phyloP scores from a whole-genome alignment of 75 land plant species.

The Cupressus sempervirens region DNA sequence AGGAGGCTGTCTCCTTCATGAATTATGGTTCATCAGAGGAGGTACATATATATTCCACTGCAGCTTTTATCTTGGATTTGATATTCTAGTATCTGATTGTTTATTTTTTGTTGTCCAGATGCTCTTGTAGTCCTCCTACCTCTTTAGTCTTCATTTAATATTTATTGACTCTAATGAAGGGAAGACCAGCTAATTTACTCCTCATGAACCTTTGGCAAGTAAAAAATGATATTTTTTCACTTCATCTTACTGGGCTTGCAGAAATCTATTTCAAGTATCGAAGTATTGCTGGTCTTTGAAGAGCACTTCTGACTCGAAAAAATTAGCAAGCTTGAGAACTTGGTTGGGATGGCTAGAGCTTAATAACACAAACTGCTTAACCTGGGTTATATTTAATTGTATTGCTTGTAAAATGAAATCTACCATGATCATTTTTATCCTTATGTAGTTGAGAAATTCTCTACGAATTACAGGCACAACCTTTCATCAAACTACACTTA shows the following conservation, averaged over 20 bases:
- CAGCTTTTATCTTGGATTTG: neutral
- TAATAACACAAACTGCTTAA: too few relatives aligned
- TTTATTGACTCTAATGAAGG: neutral
- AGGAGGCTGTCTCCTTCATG: too few relatives aligned
- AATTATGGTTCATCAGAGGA: too few relatives aligned
- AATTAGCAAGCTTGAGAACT: neutral
- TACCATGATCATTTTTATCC: neutral
- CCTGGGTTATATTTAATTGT: neutral
- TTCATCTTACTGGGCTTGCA: too few relatives aligned
- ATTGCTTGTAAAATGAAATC: too few relatives aligned
- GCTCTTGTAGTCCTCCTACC: neutral
- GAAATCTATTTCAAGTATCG: too few relatives aligned
- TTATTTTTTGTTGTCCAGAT: neutral
- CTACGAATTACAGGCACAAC: neutral
- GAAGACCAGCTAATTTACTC: too few relatives aligned
- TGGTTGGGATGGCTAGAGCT: neutral
- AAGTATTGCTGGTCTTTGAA: neutral
- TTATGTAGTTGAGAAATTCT: neutral
- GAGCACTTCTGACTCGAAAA: neutral
- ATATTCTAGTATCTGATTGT: neutral
- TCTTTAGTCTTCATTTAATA: neutral
- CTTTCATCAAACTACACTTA: neutral
- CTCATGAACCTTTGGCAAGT: too few relatives aligned
- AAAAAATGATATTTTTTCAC: too few relatives aligned
- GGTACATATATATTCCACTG: too few relatives aligned